Percentiles rank a stretch among this genome's conserved stretches.
Evolutionary conservation across 768 basidiomycete genomes (phyloP).

Genomic region (Leccinum disarticulatum): DNA sequence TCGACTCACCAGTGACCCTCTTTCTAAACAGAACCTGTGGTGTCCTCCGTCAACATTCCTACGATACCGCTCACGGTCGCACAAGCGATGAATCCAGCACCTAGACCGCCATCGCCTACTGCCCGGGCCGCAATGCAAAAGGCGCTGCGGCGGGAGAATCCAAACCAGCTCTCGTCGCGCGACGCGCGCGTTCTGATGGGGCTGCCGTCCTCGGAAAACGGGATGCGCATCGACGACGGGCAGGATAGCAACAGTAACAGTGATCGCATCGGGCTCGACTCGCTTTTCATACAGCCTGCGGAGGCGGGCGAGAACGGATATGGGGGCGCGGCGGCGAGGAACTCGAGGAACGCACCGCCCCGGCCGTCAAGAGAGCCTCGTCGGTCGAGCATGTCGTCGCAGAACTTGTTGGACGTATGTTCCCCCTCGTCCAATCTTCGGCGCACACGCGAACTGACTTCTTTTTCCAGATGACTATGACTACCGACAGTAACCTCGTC

Average conservation of each 20-base stretch:
- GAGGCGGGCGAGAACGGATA: conserved; percentile 18
- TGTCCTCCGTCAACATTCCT: conserved; percentile 95
- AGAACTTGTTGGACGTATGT: conserved; percentile 22
- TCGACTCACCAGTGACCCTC: neutral
- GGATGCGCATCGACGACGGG: conserved; percentile 18
- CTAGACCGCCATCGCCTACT: conserved; percentile 89
- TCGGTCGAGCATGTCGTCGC: conserved; percentile 36
- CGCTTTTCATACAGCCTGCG: conserved; percentile 50
- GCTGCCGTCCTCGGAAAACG: conserved; percentile 35
- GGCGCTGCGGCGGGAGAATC: conserved; percentile 81
- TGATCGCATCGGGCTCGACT: conserved; percentile 51
- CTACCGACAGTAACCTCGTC: conserved; percentile 56
- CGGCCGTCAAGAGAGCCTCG: conserved; percentile 69
- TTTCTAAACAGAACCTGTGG: conserved; percentile 69
- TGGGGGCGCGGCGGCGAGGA: conserved; percentile 14
- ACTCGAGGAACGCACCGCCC: conserved; percentile 44
- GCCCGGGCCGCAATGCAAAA: conserved; percentile 87
- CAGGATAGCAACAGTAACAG: conserved; percentile 30
- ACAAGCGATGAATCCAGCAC: conserved; percentile 94
- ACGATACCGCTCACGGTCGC: conserved; percentile 95
- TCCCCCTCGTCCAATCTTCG: neutral
- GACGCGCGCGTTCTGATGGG: conserved; percentile 80
- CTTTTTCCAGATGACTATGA: neutral
- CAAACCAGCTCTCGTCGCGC: conserved; percentile 74
- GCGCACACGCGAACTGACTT: conserved; percentile 1